These are phyloP conservation scores for Aspergillus sclerotialis DNA, from an alignment of 2,329 filamentous ascomycete species.

Conservation along the genomic window DNA sequence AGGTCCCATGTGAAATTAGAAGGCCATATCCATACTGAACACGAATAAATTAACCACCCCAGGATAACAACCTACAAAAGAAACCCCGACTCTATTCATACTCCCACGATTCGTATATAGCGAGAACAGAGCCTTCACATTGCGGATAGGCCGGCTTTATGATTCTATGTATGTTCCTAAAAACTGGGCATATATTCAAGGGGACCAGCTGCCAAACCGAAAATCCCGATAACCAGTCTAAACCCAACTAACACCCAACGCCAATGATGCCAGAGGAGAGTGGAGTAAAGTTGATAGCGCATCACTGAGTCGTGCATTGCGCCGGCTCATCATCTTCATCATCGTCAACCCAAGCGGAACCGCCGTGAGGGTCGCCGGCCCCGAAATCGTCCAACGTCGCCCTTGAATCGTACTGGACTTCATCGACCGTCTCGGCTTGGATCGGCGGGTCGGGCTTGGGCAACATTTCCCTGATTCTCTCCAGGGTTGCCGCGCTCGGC, in stretches of 20 bases:
- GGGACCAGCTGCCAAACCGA: no score
- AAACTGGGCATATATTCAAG: no score
- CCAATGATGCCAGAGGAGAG: constrained; percentile 21
- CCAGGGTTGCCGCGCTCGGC: constrained; percentile 61
- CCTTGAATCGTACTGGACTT: constrained; percentile 79
- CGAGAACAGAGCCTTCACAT: no score
- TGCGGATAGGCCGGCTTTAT: no score
- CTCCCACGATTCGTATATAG: no score
- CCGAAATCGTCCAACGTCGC: constrained; percentile 69
- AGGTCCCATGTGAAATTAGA: no score
- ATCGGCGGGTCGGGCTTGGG: constrained; percentile 58
- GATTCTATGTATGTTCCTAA: no score
- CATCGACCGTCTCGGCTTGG: constrained; percentile 69
- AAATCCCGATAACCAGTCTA: no score
- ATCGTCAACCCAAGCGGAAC: constrained; percentile 43
- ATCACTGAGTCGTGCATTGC: constrained; percentile 45
- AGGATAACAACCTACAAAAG: no score
- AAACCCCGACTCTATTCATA: no score
- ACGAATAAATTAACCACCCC: no score
- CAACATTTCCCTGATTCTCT: constrained; percentile 66
- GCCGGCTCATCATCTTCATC: constrained; percentile 40
- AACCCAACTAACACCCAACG: constrained; percentile 15
- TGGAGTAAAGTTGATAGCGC: constrained; percentile 4
- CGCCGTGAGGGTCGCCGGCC: constrained; percentile 35
- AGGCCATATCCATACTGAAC: no score